Evolutionary conservation across 2,329 filamentous ascomycete species (phyloP), one percentile per base, ranked within the genome.

Genomic region (Fusarium pininemorale): DNA sequence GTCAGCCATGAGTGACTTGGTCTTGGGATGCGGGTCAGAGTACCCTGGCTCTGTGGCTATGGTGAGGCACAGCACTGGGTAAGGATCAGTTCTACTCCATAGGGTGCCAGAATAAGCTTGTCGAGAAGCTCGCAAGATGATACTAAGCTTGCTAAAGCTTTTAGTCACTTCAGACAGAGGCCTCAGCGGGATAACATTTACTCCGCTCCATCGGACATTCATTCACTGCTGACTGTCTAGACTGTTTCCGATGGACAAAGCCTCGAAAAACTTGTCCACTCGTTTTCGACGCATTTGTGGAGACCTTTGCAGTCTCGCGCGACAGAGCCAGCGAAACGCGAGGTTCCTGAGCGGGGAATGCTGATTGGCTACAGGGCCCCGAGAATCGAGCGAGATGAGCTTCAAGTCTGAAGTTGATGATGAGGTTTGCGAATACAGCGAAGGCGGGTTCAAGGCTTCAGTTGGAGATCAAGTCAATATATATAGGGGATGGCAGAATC

Each of bases 271-370:
- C 58, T 65, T 24, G 24, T n/a, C 63, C 68, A 66, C 66, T 70
- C 61, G 42, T 59, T 53, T 53, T 53, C 3, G 13, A 3, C 30
- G 50, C 50, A 53, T 37, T 53, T 53, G n/a, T 37, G 50, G 50
- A 26, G 50, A 26, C 50, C 22, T 26, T 37, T 12, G 7, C 3
- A 9, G 41, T 35, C 37, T 71, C 55, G 67, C 54, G 59, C 50
- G 59, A 28, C 11, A 39, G 37, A 13, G 18, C 26, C 35, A 63
- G 67, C 69, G 69, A 71, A 63, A 65, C n/a, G 56, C 69, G 69
- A 67, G 55, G 28, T 45, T 16, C 16, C 24, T 32, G 24, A 68
- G 35, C 8, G 3, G 5, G 7, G 0, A 41, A 2, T 35, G n/a
- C 20, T 67, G 30, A 53, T 53, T 68, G 63, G 63, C 14, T 26